Conservation (phyloP, 352 stramenopile genomes). For the Pythium myriotylum region DNA sequence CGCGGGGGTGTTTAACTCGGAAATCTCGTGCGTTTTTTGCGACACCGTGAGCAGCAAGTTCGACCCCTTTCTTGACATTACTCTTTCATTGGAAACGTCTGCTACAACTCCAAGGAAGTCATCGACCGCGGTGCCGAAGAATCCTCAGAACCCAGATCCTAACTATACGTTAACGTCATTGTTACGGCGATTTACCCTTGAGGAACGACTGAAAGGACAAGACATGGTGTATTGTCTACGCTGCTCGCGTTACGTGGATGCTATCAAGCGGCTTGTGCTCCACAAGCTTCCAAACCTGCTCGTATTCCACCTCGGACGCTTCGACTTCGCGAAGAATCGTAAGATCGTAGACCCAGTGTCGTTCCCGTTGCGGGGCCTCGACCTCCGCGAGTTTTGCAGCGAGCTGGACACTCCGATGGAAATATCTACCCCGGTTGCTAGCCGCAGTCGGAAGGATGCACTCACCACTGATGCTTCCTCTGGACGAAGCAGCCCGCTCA, state of each 20-base stretch:
- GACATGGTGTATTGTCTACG: conserved; percentile 69
- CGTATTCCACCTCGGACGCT: conserved; percentile 74
- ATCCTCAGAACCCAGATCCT: background rate
- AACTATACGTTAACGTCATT: conserved; percentile 42
- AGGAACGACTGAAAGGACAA: conserved; percentile 56
- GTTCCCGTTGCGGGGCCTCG: conserved; percentile 44
- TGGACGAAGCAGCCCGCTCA: conserved; percentile 13
- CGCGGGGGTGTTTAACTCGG: conserved; percentile 58
- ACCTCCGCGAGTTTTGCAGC: conserved; percentile 45
- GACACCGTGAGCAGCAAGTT: conserved; percentile 55
- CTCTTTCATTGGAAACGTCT: conserved; percentile 50
- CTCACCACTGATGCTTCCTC: background rate
- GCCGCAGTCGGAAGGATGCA: conserved; percentile 19
- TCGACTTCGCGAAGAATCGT: conserved; percentile 68
- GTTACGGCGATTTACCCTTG: conserved; percentile 48
- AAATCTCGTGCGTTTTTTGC: conserved; percentile 62
- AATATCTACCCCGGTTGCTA: conserved; percentile 19
- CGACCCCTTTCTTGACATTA: conserved; percentile 76
- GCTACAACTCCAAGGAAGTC: conserved; percentile 13
- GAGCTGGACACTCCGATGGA: conserved; percentile 16
- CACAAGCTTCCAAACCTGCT: conserved; percentile 70
- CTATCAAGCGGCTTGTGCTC: conserved; percentile 64
- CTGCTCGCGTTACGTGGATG: conserved; percentile 59
- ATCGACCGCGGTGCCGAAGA: conserved; percentile 7
- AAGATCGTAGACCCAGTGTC: conserved; percentile 53